These are phyloP conservation scores for Lepiota brunneoincarnata DNA, from an alignment of 768 basidiomycete species.

Conservation along the genomic window DNA sequence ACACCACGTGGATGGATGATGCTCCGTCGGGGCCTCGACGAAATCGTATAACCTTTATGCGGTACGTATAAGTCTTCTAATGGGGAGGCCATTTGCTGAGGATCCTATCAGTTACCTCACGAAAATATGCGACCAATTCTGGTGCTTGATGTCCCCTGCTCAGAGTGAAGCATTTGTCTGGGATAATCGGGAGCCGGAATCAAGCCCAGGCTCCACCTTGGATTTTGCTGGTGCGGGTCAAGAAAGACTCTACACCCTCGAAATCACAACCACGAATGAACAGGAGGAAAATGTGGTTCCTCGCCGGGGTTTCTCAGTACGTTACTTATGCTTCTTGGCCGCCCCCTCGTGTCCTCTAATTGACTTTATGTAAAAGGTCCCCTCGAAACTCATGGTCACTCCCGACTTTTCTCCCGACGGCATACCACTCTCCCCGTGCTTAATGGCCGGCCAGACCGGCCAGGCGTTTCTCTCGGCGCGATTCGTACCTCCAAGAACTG, in stretches of 20 bases:
- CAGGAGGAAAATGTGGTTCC: constrained; percentile 48
- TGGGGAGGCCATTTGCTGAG: background rate
- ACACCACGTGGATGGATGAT: constrained; percentile 54
- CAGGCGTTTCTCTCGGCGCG: too few species aligned
- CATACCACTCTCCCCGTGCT: too few species aligned
- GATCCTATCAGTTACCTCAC: constrained; percentile 47
- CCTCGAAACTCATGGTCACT: background rate
- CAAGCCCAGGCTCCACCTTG: too few species aligned
- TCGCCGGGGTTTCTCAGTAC: constrained; percentile 46
- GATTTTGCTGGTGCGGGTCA: too few species aligned
- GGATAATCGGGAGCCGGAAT: too few species aligned
- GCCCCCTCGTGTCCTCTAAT: background rate
- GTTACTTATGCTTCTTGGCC: too few species aligned
- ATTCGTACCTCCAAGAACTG: too few species aligned
- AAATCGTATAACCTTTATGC: constrained; percentile 62
- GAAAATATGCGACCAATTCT: constrained; percentile 54
- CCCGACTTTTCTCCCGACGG: too few species aligned
- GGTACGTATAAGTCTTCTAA: constrained; percentile 33
- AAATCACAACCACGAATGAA: constrained; percentile 51
- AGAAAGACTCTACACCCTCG: constrained; percentile 44
- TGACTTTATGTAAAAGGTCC: constrained; percentile 2
- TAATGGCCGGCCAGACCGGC: too few species aligned
- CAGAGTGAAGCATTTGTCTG: constrained; percentile 45
- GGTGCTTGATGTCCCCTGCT: constrained; percentile 47
- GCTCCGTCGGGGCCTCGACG: constrained; percentile 40